Conservation (phyloP, 2,329 filamentous ascomycete species). For the Cordyceps farinosa region DNA sequence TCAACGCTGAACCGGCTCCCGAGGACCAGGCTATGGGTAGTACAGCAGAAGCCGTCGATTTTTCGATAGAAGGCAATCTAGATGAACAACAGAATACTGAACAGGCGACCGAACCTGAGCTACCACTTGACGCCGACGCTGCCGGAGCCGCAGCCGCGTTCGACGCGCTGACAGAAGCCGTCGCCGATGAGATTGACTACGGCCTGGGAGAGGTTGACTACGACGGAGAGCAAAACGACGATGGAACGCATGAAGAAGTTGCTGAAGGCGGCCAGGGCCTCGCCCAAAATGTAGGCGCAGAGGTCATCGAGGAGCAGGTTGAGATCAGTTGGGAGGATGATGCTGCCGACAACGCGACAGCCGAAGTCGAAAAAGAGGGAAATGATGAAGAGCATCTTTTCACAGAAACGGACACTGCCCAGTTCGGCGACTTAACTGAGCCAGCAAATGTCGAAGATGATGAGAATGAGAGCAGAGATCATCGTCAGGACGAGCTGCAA, state of each 20-base stretch:
- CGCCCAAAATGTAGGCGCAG: constrained; percentile 8
- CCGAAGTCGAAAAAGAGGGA: neutral
- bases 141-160: constrained; percentile 3
- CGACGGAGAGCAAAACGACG: constrained; percentile 27
- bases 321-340: constrained; percentile 27
- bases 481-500: constrained; percentile 8
- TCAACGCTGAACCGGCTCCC: neutral
- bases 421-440: neutral
- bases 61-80: neutral
- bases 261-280: constrained; percentile 1
- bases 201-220: constrained; percentile 6
- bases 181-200: constrained; percentile 36
- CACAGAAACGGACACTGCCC: constrained; percentile 10
- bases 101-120: neutral
- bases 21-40: constrained; percentile 4
- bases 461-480: constrained; percentile 8
- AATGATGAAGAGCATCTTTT: constrained; percentile 1
- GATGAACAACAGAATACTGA: neutral
- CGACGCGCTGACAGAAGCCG: neutral
- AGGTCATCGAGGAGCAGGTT: constrained; percentile 16
- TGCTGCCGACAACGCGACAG: constrained; percentile 1
- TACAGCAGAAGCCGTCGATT: neutral
- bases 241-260: constrained; percentile 2
- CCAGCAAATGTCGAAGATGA: constrained; percentile 7
- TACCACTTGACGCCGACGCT: constrained; percentile 15